Percentiles rank a stretch among this genome's conserved stretches.
Conservation (phyloP, 2,329 filamentous ascomycete genomes). For the Myotisia sp. region DNA sequence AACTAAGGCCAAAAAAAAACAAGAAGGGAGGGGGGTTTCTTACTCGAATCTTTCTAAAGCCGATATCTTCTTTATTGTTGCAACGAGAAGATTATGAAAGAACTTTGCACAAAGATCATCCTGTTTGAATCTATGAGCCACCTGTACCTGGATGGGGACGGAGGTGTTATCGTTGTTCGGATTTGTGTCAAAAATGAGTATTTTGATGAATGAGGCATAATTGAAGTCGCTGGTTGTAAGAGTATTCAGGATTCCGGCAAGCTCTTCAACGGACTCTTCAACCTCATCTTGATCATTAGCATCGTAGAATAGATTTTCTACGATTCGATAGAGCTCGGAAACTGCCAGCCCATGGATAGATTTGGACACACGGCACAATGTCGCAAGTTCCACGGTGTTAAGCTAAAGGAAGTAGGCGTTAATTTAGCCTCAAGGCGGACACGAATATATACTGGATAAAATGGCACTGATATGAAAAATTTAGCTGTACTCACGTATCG, state of each 20-base stretch:
- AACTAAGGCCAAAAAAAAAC: not conserved
- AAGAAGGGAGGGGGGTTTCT: slow-evolving; percentile 12
- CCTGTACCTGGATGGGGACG: slow-evolving; percentile 24
- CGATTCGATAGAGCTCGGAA: slow-evolving; percentile 44
- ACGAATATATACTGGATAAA: slow-evolving; percentile 23
- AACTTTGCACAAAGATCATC: slow-evolving; percentile 48
- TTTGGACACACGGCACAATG: slow-evolving; percentile 44
- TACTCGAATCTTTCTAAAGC: slow-evolving; percentile 45
- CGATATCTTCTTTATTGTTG: slow-evolving; percentile 43
- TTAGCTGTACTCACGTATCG: slow-evolving; percentile 21
- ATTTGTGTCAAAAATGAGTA: slow-evolving; percentile 43
- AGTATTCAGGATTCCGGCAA: slow-evolving; percentile 46
- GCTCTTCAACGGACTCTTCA: slow-evolving; percentile 42
- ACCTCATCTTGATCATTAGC: slow-evolving; percentile 34
- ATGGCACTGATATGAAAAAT: slow-evolving; percentile 34
- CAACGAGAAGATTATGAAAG: slow-evolving; percentile 45
- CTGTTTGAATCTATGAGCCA: slow-evolving; percentile 42
- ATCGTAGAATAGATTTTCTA: slow-evolving; percentile 41
- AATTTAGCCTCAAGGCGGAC: slow-evolving; percentile 1
- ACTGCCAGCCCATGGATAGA: slow-evolving; percentile 46
- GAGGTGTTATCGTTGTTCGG: slow-evolving; percentile 38
- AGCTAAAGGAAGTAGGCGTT: slow-evolving; percentile 8
- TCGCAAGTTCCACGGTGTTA: slow-evolving; percentile 15
- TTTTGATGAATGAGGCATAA: slow-evolving; percentile 44
- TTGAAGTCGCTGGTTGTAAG: slow-evolving; percentile 50